phyloP scores from a whole-genome alignment of 164 flowering plant genomes.

The Akebia trifoliata region DNA sequence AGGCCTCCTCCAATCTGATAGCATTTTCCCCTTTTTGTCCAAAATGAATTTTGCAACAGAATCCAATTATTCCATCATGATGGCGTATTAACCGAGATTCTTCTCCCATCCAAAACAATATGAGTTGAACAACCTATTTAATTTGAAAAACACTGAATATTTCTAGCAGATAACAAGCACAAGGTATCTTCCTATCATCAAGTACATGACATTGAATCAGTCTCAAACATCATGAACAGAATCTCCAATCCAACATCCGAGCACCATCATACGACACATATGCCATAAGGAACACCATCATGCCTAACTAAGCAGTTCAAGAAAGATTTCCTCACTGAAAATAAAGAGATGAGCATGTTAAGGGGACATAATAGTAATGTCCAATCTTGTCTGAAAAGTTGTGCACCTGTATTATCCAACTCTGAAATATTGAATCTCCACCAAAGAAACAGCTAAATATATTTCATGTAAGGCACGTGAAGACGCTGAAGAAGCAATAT shows the following conservation, averaged over 20 bases:
- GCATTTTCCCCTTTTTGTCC: conserved; percentile 29
- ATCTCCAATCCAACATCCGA: no score
- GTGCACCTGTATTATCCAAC: conserved; percentile 4
- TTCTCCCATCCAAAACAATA: conserved; percentile 3
- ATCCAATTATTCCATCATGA: conserved; percentile 3
- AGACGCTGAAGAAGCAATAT: background rate
- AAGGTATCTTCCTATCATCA: background rate
- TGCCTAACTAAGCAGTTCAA: conserved; percentile 2
- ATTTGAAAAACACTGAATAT: background rate
- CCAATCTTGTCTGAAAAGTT: conserved; percentile 4
- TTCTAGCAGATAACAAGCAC: background rate
- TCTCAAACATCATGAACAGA: background rate
- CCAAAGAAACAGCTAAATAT: background rate
- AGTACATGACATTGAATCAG: background rate
- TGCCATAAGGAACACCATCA: background rate
- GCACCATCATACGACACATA: background rate
- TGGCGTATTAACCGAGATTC: background rate
- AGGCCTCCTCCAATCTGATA: conserved; percentile 36
- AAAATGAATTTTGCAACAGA: conserved; percentile 8
- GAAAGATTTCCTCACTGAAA: conserved; percentile 1
- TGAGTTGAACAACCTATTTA: background rate
- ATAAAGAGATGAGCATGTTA: background rate
- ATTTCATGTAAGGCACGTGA: background rate
- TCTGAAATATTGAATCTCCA: conserved; percentile 2
- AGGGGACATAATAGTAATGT: background rate